Percentiles rank a stretch among this genome's conserved stretches.
These are phyloP conservation scores for Corniculantispora saksenae DNA, from an alignment of 2,329 filamentous ascomycete genomes.

Conservation along the genomic window DNA sequence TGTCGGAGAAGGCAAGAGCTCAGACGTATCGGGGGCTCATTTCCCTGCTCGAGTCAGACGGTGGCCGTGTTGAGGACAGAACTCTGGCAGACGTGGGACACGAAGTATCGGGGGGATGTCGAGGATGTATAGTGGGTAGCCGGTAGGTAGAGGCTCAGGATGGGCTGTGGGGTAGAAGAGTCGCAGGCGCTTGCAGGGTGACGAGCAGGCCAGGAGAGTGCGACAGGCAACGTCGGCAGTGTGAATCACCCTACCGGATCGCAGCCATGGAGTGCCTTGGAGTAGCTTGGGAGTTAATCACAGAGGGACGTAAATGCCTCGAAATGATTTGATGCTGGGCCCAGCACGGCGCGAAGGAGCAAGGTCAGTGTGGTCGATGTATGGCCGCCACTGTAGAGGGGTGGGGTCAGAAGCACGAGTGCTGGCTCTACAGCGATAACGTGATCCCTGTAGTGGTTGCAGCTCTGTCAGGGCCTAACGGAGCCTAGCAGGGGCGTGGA, in stretches of 20 bases:
- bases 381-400: not conserved
- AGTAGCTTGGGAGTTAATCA: slow-evolving; percentile 2
- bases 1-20: not conserved
- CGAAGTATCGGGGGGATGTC: slow-evolving; percentile 16
- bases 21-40: slow-evolving; percentile 9
- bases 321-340: slow-evolving; percentile 17
- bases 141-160: slow-evolving; percentile 16
- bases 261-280: not conserved
- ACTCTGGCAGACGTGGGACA: slow-evolving; percentile 9
- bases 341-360: not conserved
- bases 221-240: not conserved
- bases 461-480: not conserved
- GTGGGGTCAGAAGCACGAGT: not conserved
- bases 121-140: slow-evolving; percentile 9
- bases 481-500: not conserved
- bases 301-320: not conserved
- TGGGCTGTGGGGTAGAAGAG: slow-evolving; percentile 15
- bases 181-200: slow-evolving; percentile 15
- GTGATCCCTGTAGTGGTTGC: slow-evolving; percentile 5
- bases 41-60: slow-evolving; percentile 13
- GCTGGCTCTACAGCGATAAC: slow-evolving; percentile 13
- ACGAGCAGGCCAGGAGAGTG: not conserved
- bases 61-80: slow-evolving; percentile 13
- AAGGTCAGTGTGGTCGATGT: not conserved
- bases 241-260: not conserved